These are phyloP conservation scores for Inga oerstediana DNA, from an alignment of 306 rosid genomes.

Conservation along the genomic window DNA sequence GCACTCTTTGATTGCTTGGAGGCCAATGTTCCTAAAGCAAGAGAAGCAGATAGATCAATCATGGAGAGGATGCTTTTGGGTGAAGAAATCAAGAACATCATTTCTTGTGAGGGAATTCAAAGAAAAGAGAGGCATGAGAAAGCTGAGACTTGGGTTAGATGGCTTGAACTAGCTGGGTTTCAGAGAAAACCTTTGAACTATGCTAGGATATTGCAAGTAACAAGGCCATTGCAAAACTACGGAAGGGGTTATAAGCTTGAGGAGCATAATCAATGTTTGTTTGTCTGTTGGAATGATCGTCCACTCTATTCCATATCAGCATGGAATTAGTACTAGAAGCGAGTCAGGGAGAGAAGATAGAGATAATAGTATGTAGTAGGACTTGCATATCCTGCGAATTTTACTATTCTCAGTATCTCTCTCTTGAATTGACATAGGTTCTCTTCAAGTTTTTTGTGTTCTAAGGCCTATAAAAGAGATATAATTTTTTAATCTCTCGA, in stretches of 20 bases:
- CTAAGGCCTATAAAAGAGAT: no score
- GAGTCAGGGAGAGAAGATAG: neutral
- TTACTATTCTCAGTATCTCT: neutral
- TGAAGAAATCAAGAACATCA: conserved; percentile 69
- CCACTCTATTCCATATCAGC: conserved; percentile 62
- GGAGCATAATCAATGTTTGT: conserved; percentile 43
- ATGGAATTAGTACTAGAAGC: conserved; percentile 39
- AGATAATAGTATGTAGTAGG: neutral
- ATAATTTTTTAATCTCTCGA: neutral
- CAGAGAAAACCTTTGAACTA: conserved; percentile 43
- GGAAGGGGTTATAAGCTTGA: conserved; percentile 51
- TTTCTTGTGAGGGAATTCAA: conserved; percentile 71
- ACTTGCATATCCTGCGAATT: no score
- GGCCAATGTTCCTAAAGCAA: conserved; percentile 44
- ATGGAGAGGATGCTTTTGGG: conserved; percentile 76
- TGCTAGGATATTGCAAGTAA: conserved; percentile 49
- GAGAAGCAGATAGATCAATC: conserved; percentile 38
- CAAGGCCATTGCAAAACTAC: conserved; percentile 45
- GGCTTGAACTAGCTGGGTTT: conserved; percentile 74
- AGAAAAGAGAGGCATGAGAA: conserved; percentile 78
- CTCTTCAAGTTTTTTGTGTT: neutral
- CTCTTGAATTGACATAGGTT: neutral
- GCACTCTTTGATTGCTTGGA: conserved; percentile 76
- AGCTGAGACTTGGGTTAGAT: conserved; percentile 59
- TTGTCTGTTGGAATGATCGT: neutral